Evolutionary conservation across 2,329 filamentous ascomycete species (phyloP), one percentile per base, ranked within the genome.

Genomic region (Xylaria sp.): DNA sequence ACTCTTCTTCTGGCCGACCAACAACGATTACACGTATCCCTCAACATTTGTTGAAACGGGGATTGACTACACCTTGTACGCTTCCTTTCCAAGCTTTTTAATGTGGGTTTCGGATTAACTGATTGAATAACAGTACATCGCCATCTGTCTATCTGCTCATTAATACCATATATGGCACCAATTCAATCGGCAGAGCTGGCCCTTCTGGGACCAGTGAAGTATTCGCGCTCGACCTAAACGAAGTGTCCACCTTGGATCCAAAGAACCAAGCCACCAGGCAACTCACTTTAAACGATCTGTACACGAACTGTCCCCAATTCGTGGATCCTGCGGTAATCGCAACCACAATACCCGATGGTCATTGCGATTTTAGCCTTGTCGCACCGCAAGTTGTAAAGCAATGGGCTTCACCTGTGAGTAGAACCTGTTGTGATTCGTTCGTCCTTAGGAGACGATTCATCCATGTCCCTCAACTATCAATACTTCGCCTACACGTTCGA

Each of bases 91-190:
- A 10, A n/a, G 9, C 1, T 70, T 59, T 18, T 20, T 28, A 10
- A 3, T 58, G 20, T 52, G 57, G 41, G 23, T 10, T 30, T 34
- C 12, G 3, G 23, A n/a, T 53, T 12, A 18, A 15, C 48, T 45
- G 34, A 52, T 18, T 48, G 58, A 63, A 72, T 36, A 30, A 63
- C 57, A 81, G 79, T 67, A 80, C 78, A n/a, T 80, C 77, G 1
- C 80, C 80, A 3, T 81, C 79, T 7, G 77, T 81, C 39, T 81
- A 81, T 70, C 74, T 81, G 70, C 60, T 79, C 23, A 76, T 81
- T 63, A 76, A 78, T 20, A 79, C 78, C n/a, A 75, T 78, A 5
- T 72, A 65, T 20, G 80, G 78, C 34, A 75, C 70, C 70, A 81
- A 81, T 70, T 69, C 74, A 6, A 65, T 73, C 10, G 76, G 76